phyloP scores from a whole-genome alignment of 495 filamentous ascomycete species.

The Neurospora sp. region DNA sequence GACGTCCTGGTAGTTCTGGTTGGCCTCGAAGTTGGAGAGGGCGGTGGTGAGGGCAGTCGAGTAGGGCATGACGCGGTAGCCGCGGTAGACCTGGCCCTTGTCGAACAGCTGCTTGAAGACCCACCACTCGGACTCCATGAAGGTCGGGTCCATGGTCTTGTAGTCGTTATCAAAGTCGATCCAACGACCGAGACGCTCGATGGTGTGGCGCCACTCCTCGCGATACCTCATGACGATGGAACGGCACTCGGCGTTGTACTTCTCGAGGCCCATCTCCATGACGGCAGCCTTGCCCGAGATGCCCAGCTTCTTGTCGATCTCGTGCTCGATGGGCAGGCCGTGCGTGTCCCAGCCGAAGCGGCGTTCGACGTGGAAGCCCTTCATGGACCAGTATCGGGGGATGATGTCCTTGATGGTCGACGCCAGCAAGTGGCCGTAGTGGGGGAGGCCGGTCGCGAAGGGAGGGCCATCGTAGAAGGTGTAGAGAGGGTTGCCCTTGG shows the following conservation, averaged over 20 bases:
- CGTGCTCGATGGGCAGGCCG: conserved; percentile 90
- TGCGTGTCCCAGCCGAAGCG: conserved; percentile 81
- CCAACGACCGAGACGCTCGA: conserved; percentile 89
- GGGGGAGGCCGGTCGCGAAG: conserved; percentile 59
- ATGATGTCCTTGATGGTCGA: conserved; percentile 98
- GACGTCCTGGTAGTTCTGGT: conserved; percentile 90
- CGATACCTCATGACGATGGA: conserved; percentile 93
- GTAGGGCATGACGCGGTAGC: conserved; percentile 88
- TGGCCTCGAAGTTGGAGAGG: conserved; percentile 86
- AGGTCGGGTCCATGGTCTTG: conserved; percentile 92
- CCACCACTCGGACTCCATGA: conserved; percentile 98
- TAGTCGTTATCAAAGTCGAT: conserved; percentile 98
- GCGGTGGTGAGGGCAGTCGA: conserved; percentile 86
- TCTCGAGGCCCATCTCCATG: conserved; percentile 72
- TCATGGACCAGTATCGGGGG: conserved; percentile 96
- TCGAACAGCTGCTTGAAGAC: conserved; percentile 88
- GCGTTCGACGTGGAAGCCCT: conserved; percentile 75
- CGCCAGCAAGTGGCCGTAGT: conserved; percentile 92
- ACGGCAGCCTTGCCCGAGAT: conserved; percentile 87
- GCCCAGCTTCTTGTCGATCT: conserved; percentile 95
- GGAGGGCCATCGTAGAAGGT: conserved; percentile 74
- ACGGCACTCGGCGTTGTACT: conserved; percentile 88
- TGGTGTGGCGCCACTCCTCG: conserved; percentile 79
- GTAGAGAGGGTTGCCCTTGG: conserved; percentile 60
- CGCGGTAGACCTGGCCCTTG: conserved; percentile 80